Evolutionary conservation across 768 basidiomycete genomes (phyloP).

Genomic region (Macrolepiota dolichaula): DNA sequence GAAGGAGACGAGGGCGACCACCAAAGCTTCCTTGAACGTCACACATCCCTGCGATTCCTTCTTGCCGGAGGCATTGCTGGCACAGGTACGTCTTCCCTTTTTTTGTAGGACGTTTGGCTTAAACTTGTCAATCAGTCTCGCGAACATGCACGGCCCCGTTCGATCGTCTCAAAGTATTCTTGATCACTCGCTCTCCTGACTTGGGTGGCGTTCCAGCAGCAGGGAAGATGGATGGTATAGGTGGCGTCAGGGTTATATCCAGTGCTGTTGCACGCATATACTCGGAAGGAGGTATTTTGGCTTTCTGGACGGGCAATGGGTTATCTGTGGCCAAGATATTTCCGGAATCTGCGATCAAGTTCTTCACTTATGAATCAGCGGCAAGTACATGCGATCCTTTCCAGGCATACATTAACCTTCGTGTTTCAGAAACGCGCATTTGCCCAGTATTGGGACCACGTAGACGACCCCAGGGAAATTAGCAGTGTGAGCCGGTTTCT

Average conservation of each 20-base stretch:
- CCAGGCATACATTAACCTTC: constrained; percentile 12
- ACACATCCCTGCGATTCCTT: constrained; percentile 83
- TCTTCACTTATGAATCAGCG: constrained; percentile 91
- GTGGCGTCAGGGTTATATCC: constrained; percentile 61
- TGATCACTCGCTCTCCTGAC: constrained; percentile 86
- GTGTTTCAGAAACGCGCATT: constrained; percentile 83
- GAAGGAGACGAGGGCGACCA: constrained; percentile 47
- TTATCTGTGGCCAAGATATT: constrained; percentile 95
- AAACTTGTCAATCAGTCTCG: constrained; percentile 60
- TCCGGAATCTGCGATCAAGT: constrained; percentile 98
- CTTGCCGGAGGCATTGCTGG: constrained; percentile 94
- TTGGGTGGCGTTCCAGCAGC: constrained; percentile 51
- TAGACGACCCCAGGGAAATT: constrained; percentile 85
- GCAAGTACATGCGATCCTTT: constrained; percentile 41
- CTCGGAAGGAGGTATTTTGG: constrained; percentile 80
- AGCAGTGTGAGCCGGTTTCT: constrained; percentile 91
- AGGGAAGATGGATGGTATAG: constrained; percentile 35
- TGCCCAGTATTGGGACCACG: constrained; percentile 87
- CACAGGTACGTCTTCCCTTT: constrained; percentile 57
- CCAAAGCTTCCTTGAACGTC: constrained; percentile 59
- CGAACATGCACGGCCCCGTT: constrained; percentile 97
- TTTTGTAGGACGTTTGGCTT: constrained; percentile 28
- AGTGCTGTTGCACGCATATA: constrained; percentile 81
- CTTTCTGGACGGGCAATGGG: constrained; percentile 98
- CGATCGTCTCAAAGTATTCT: constrained; percentile 93